Percentiles rank a stretch among this genome's conserved stretches.
Conservation (phyloP, 2,329 filamentous ascomycete species). For the Madurella mycetomatis region DNA sequence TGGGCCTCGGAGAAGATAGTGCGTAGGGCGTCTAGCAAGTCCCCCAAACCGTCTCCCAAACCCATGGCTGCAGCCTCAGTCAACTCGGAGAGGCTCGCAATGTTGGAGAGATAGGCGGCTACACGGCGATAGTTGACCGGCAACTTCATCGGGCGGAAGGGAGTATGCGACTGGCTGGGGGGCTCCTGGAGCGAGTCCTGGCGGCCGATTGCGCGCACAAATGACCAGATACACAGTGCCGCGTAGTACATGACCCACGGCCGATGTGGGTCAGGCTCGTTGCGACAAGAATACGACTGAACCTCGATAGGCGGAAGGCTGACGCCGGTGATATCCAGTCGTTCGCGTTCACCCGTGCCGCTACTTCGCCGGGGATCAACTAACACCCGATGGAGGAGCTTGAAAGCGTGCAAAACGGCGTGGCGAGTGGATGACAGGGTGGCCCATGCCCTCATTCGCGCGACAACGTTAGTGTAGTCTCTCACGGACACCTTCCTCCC, state of each 20-base stretch:
- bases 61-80: constrained; percentile 62
- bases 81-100: constrained; percentile 67
- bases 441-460: constrained; percentile 77
- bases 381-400: constrained; percentile 73
- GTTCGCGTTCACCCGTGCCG: constrained; percentile 19
- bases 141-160: constrained; percentile 38
- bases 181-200: constrained; percentile 44
- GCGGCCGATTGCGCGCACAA: constrained; percentile 73
- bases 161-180: constrained; percentile 49
- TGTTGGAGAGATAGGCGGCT: constrained; percentile 49
- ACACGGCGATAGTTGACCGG: constrained; percentile 32
- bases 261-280: constrained; percentile 76
- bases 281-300: constrained; percentile 63
- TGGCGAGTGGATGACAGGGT: constrained; percentile 69
- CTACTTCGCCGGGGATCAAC: constrained; percentile 44
- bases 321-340: constrained; percentile 23
- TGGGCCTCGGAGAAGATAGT: constrained; percentile 41
- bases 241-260: constrained; percentile 92
- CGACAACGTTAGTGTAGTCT: constrained; percentile 68
- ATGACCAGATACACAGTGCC: constrained; percentile 80
- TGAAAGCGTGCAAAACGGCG: constrained; percentile 78
- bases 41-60: constrained; percentile 53
- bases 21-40: constrained; percentile 42
- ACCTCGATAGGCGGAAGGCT: constrained; percentile 35
- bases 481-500: constrained; percentile 72